Evolutionary conservation across 2,329 filamentous ascomycete species (phyloP).

Genomic region (Sporothrix luriei): DNA sequence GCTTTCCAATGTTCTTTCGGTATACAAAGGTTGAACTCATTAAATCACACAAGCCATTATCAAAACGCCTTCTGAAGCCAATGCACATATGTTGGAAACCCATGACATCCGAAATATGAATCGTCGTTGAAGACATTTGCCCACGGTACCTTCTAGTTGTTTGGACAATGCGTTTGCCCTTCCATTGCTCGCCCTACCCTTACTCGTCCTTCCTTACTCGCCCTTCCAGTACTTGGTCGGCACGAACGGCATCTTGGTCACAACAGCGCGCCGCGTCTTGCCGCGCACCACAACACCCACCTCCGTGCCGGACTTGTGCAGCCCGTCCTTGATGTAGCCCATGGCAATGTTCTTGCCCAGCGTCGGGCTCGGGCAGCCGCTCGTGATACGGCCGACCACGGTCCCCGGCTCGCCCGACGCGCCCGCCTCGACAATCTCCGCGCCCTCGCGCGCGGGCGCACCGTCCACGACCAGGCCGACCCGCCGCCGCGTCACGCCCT

Average conservation of each 20-base stretch:
- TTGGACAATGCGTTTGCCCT: no score
- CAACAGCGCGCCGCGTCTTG: conserved; percentile 70
- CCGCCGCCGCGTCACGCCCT: conserved; percentile 69
- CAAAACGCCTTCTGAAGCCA: not conserved
- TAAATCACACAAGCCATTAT: not conserved
- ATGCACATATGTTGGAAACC: not conserved
- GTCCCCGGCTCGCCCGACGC: conserved; percentile 32
- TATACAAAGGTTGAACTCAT: not conserved
- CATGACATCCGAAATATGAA: not conserved
- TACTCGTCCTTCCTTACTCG: not conserved
- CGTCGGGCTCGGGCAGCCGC: conserved; percentile 84
- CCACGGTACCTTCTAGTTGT: no score
- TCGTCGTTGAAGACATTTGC: conserved; percentile 25
- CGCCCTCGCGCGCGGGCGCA: conserved; percentile 86
- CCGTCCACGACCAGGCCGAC: conserved; percentile 83
- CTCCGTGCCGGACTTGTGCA: conserved; percentile 83
- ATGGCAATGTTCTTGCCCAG: conserved; percentile 92
- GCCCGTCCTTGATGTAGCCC: conserved; percentile 81
- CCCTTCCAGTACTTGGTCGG: conserved; percentile 73
- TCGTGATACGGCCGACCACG: conserved; percentile 79
- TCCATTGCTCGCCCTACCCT: not conserved
- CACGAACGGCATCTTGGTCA: conserved; percentile 89
- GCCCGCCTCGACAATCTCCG: conserved; percentile 65
- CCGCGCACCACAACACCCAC: conserved; percentile 77
- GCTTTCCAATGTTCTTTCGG: no score